Evolutionary conservation across 768 basidiomycete species (phyloP).

Genomic region (Scleroderma citrinum): DNA sequence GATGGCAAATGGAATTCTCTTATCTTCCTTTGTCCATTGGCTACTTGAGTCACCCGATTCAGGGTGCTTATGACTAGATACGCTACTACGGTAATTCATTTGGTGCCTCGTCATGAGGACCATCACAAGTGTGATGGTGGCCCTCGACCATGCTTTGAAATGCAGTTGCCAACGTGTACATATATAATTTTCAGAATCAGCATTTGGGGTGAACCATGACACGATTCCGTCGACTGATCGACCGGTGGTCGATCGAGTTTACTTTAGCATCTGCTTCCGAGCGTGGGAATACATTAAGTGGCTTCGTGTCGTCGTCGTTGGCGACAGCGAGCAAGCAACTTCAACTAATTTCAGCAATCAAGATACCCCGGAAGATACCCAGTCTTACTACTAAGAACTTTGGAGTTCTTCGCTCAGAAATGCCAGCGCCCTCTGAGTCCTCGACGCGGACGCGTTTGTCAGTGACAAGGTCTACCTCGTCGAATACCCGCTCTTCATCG

Average conservation of each 20-base stretch:
- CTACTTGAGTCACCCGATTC: too few relatives aligned
- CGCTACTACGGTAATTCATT: too few relatives aligned
- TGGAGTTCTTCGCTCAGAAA: constrained; percentile 3
- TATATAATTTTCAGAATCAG: too few relatives aligned
- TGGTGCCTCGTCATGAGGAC: too few relatives aligned
- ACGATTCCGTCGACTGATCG: neutral
- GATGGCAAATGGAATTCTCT: too few relatives aligned
- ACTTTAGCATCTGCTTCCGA: constrained; percentile 1
- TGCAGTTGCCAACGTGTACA: too few relatives aligned
- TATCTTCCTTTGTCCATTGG: too few relatives aligned
- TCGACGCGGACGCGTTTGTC: constrained; percentile 39
- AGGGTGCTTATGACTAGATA: too few relatives aligned
- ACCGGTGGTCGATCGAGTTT: neutral
- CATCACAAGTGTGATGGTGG: too few relatives aligned
- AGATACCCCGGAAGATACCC: constrained; percentile 13
- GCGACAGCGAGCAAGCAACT: constrained; percentile 11
- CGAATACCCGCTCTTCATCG: constrained; percentile 34
- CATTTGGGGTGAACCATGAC: too few relatives aligned
- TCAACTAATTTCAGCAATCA: constrained; percentile 7
- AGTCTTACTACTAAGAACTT: neutral
- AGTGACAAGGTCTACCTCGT: constrained; percentile 37
- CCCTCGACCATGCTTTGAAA: too few relatives aligned
- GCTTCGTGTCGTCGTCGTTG: constrained; percentile 14
- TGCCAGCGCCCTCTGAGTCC: constrained; percentile 44
- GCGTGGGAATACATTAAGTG: constrained; percentile 16